phyloP scores from a whole-genome alignment of 208 protist species.

The Borovskyia barvae region DNA sequence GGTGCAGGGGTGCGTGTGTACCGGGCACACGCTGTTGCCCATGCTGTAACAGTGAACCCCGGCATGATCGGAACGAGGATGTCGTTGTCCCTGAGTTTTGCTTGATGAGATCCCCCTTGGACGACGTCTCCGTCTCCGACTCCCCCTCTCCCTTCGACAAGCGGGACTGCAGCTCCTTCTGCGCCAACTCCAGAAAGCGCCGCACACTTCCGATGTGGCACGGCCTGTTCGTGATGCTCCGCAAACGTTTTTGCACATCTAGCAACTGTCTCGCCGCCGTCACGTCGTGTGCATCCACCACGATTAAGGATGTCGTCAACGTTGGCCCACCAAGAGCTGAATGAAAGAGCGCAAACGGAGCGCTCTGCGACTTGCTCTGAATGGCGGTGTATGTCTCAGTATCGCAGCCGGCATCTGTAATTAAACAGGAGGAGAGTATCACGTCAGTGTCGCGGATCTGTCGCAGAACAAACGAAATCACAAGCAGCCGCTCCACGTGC shows the following conservation, averaged over 20 bases:
- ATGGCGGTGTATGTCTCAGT: conserved; percentile 30
- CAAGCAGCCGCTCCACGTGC: conserved; percentile 37
- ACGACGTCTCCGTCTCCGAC: background rate
- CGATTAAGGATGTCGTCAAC: conserved; percentile 48
- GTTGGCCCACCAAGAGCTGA: conserved; percentile 46
- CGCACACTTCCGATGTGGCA: conserved; percentile 41
- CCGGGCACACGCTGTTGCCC: conserved; percentile 4
- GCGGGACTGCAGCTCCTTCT: conserved; percentile 33
- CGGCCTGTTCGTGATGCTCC: conserved; percentile 40
- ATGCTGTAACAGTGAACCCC: no score
- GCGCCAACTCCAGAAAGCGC: conserved; percentile 40
- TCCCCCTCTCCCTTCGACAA: background rate
- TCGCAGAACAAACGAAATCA: conserved; percentile 54
- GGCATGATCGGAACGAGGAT: background rate
- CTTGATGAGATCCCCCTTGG: conserved; percentile 4
- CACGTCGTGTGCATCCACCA: conserved; percentile 29
- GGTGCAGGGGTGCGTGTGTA: conserved; percentile 6
- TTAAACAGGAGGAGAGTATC: conserved; percentile 58
- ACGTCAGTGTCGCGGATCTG: conserved; percentile 48
- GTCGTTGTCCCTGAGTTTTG: conserved; percentile 10
- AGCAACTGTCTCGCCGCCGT: conserved; percentile 37
- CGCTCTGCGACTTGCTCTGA: conserved; percentile 27
- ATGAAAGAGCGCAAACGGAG: conserved; percentile 47
- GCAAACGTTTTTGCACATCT: conserved; percentile 49
- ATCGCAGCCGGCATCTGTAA: conserved; percentile 38